phyloP scores from a whole-genome alignment of 2,329 filamentous ascomycete genomes.

The Sclerotinia minor region DNA sequence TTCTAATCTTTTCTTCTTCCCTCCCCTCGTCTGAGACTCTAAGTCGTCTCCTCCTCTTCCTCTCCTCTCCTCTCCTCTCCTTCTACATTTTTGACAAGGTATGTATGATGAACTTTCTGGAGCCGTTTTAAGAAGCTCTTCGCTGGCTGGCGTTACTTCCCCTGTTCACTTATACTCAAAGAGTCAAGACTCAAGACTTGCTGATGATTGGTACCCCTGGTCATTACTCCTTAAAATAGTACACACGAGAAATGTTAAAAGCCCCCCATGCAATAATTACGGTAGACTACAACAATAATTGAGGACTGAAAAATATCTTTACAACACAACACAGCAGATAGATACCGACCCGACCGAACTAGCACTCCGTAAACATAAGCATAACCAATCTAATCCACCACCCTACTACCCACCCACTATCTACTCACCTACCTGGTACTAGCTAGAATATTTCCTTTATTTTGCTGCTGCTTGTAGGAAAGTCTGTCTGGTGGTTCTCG shows the following conservation, averaged over 20 bases:
- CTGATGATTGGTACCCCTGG: not conserved
- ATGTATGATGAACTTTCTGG: too few relatives aligned
- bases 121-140: not conserved
- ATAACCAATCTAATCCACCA: not conserved
- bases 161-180: not conserved
- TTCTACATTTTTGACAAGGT: too few relatives aligned
- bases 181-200: not conserved
- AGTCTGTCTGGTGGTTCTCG: not conserved
- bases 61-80: too few relatives aligned
- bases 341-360: not conserved
- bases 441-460: not conserved
- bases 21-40: not conserved
- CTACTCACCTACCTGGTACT: not conserved
- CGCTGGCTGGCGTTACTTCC: not conserved
- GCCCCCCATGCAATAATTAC: constrained; percentile 1
- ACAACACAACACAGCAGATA: not conserved
- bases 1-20: too few relatives aligned
- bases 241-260: not conserved
- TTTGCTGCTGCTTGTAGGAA: not conserved
- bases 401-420: too few relatives aligned
- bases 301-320: not conserved
- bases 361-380: not conserved
- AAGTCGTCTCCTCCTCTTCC: not conserved
- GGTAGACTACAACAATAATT: not conserved
- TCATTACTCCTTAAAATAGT: constrained; percentile 17